These are phyloP conservation scores for Yamadazyma membranifaciens DNA, from an alignment of 1,139 yeast species.

Conservation along the genomic window DNA sequence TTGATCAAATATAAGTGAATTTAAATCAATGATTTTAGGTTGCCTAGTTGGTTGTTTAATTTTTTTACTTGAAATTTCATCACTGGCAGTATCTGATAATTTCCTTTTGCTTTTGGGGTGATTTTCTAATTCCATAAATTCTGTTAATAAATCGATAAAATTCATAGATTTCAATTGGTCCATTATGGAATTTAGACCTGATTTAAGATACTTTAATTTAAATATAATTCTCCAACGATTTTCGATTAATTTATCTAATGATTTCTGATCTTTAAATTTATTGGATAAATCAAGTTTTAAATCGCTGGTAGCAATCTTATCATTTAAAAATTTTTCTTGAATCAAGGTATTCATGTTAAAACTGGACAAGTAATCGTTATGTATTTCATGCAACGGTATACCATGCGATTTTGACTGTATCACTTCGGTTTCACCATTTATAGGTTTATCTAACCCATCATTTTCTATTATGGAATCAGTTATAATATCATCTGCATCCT, in stretches of 20 bases:
- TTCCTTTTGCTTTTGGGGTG: slow-evolving; percentile 17
- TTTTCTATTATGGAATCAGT: neutral
- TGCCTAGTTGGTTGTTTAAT: slow-evolving; percentile 19
- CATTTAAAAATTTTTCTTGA: slow-evolving; percentile 16
- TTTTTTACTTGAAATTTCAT: slow-evolving; percentile 10
- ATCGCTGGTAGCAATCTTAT: slow-evolving; percentile 34
- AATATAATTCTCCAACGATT: slow-evolving; percentile 57
- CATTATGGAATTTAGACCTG: slow-evolving; percentile 21
- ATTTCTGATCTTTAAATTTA: slow-evolving; percentile 24
- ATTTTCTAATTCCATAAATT: slow-evolving; percentile 18
- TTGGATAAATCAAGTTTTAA: slow-evolving; percentile 51
- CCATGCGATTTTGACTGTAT: neutral
- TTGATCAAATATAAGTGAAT: slow-evolving; percentile 63
- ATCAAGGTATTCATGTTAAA: slow-evolving; percentile 9
- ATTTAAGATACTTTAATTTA: slow-evolving; percentile 41
- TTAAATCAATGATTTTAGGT: slow-evolving; percentile 65
- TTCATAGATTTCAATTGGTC: slow-evolving; percentile 23
- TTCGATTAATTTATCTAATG: slow-evolving; percentile 31
- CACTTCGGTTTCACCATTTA: slow-evolving; percentile 3
- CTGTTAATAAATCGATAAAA: slow-evolving; percentile 24
- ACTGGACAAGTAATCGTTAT: slow-evolving; percentile 16
- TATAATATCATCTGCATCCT: slow-evolving; percentile 3
- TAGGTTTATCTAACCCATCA: neutral
- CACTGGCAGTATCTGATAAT: slow-evolving; percentile 10
- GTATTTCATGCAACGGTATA: slow-evolving; percentile 22